Base-by-base conservation (phyloP, 2,329 filamentous ascomycete genomes). In the Nigrospora osmanthi region DNA sequence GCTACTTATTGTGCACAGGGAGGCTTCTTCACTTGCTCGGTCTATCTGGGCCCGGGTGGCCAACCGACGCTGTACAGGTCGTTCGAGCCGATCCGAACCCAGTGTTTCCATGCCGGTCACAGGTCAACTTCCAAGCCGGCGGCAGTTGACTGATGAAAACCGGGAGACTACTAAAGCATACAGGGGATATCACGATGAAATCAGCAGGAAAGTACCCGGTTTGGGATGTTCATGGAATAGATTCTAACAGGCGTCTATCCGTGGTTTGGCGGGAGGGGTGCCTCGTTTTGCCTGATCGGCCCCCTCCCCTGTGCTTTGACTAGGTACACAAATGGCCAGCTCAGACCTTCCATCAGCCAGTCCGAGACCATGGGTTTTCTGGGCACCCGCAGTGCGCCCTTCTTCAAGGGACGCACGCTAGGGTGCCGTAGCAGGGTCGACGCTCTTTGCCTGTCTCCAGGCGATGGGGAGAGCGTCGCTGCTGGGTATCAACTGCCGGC, bases 201-300 rank as follows among this genome's bases (percentile, higher is more conserved):
- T 28, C 16, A 35, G 17, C 10, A 36, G 7, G 19, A 4, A 28
- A 28, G 6, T 6, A 2, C 11, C 17, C 19, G 15, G 11, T 30
- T 7, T 42, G 16, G 16, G 33, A 42, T 31, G 17, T 51, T 48
- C 37, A 19, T 61, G 63, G 64, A 61, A 67, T 73, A 73, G 70
- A 73, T 75, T 76, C 73, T 71, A 73, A 42, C 54, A 57, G 71
- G 68, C 71, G 46, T 73, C 73, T 75, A 75, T 62, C 57, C 62
- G 58, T 52, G 51, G 44, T 54, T 55, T 57, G 53, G 47, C 46
- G 54, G 49, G 51, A 6, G 19, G 58, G 52, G 46, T 51, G 54
- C 47, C 44, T 52, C 49, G 43, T 37, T 47, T 43, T 39, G 43
- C 50, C 49, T 59, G 45, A 28, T 28, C 23, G 23, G 23, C 23